Conservation (phyloP, 75 land plant species). For the Pinus albicaulis region DNA sequence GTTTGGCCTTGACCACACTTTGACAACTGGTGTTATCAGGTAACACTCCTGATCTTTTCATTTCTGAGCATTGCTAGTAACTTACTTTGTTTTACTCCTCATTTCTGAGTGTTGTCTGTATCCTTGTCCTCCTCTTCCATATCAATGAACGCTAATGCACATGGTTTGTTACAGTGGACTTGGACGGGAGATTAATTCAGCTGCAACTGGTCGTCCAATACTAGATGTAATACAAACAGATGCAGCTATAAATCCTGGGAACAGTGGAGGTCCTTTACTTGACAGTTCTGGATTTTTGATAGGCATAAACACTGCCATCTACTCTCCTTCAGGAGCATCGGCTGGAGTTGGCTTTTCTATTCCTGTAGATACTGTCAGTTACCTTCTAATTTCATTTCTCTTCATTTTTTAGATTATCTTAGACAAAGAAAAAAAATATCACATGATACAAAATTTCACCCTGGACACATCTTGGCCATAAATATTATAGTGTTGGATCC, state of each 20-base stretch:
- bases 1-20: constrained; percentile 57
- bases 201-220: constrained; percentile 34
- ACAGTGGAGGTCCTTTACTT: constrained; percentile 52
- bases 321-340: constrained; percentile 55
- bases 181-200: constrained; percentile 33
- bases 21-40: constrained; percentile 58
- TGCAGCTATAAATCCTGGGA: constrained; percentile 48
- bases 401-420: neutral
- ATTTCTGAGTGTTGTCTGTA: neutral
- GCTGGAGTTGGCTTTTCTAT: constrained; percentile 57
- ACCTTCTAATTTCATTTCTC: neutral
- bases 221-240: constrained; percentile 36
- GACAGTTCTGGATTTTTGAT: constrained; percentile 46
- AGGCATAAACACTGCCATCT: constrained; percentile 58
- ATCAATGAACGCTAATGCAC: neutral
- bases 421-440: neutral
- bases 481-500: neutral
- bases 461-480: neutral
- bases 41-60: constrained; percentile 3
- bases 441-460: neutral
- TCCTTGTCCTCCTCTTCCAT: neutral
- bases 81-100: neutral
- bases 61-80: constrained; percentile 3
- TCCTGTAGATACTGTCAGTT: constrained; percentile 50
- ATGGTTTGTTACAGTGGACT: constrained; percentile 24